These are phyloP conservation scores for Seiridium unicorne DNA, from an alignment of 2,329 filamentous ascomycete genomes.

Conservation along the genomic window DNA sequence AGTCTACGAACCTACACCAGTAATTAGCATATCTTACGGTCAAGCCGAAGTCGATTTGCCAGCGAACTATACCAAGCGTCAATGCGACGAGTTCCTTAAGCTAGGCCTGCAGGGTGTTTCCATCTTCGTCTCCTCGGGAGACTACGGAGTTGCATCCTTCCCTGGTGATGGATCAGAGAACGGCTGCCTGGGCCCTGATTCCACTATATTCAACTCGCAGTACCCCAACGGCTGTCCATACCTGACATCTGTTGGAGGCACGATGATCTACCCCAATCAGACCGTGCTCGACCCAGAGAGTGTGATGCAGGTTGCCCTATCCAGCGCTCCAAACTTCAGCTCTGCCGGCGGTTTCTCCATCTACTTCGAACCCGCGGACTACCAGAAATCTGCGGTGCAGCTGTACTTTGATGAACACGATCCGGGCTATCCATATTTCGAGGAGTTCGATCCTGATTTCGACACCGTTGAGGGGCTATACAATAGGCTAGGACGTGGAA, in stretches of 20 bases:
- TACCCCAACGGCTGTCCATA: slow-evolving; percentile 48
- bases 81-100: slow-evolving; percentile 47
- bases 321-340: slow-evolving; percentile 19
- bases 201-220: slow-evolving; percentile 36
- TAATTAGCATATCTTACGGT: slow-evolving; percentile 53
- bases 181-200: slow-evolving; percentile 29
- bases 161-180: slow-evolving; percentile 16
- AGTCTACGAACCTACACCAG: slow-evolving; percentile 48
- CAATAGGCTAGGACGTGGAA: slow-evolving; percentile 1
- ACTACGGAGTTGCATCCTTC: slow-evolving; percentile 30
- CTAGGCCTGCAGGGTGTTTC: slow-evolving; percentile 46
- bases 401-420: slow-evolving; percentile 31
- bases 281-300: slow-evolving; percentile 10
- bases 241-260: slow-evolving; percentile 42
- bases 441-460: slow-evolving; percentile 1
- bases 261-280: slow-evolving; percentile 15
- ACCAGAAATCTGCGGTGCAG: slow-evolving; percentile 36
- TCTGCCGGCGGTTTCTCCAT: slow-evolving; percentile 42
- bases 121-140: slow-evolving; percentile 40
- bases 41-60: slow-evolving; percentile 49
- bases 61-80: slow-evolving; percentile 45
- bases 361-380: slow-evolving; percentile 36
- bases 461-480: slow-evolving; percentile 3
- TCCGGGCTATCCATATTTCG: slow-evolving; percentile 3
- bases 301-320: slow-evolving; percentile 16